Conservation (phyloP, 2,329 filamentous ascomycete genomes). For the Fusarium virguliforme region DNA sequence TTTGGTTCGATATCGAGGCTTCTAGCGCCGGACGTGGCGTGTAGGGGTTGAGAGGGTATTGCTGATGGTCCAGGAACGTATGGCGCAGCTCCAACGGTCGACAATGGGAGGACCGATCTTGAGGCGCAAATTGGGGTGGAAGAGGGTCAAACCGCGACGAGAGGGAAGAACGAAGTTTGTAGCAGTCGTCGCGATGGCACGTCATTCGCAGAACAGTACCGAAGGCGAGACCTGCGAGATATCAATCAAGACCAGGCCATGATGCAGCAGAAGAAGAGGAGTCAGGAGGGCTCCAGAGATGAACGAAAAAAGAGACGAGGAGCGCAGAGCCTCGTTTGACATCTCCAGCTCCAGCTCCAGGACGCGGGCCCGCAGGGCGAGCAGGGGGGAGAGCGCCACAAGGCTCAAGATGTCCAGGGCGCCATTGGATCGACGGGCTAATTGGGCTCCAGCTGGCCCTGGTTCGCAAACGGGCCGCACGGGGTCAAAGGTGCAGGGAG, state of each 20-base stretch:
- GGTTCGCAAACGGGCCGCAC: conserved; percentile 19
- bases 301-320: conserved; percentile 12
- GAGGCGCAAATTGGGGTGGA: background rate
- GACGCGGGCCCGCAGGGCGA: conserved; percentile 22
- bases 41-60: background rate
- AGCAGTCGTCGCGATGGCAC: conserved; percentile 8
- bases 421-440: conserved; percentile 37
- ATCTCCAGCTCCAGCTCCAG: conserved; percentile 15
- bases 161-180: conserved; percentile 3
- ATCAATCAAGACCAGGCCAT: conserved; percentile 32
- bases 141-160: conserved; percentile 10
- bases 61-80: background rate
- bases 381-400: conserved; percentile 24
- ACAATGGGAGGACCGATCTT: background rate
- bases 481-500: conserved; percentile 9
- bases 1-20: conserved; percentile 20
- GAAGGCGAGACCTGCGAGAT: background rate
- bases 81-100: background rate
- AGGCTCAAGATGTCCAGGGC: conserved; percentile 36
- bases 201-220: conserved; percentile 19
- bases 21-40: background rate
- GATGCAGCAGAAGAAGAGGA: conserved; percentile 12
- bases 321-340: conserved; percentile 41
- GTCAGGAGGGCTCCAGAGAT: conserved; percentile 10
- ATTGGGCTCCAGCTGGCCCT: conserved; percentile 29